Evolutionary conservation across 2,329 filamentous ascomycete genomes (phyloP).

Genomic region (Xylaria sp.): DNA sequence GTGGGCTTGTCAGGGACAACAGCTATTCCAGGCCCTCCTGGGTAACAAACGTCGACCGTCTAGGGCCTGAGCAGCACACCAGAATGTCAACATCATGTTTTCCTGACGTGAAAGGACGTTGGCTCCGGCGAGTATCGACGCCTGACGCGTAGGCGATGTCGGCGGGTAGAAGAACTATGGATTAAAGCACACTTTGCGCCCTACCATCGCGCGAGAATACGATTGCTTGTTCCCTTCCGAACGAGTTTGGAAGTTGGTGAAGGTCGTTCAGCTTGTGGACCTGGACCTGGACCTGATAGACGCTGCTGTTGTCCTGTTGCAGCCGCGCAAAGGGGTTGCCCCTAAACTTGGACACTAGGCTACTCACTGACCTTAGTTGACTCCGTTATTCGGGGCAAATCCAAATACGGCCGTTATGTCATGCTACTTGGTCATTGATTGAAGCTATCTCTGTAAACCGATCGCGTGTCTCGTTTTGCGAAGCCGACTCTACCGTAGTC

Average conservation of each 20-base stretch:
- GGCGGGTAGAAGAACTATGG: slow-evolving; percentile 12
- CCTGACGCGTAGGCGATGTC: slow-evolving; percentile 16
- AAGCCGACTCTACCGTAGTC: too few relatives aligned
- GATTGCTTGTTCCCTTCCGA: slow-evolving; percentile 19
- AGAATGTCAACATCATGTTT: slow-evolving; percentile 19
- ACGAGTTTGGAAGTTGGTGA: slow-evolving; percentile 19
- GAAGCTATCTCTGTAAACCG: slow-evolving; percentile 2
- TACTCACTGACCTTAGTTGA: neutral
- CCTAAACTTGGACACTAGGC: neutral
- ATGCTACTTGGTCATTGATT: neutral
- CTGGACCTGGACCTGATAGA: slow-evolving; percentile 7
- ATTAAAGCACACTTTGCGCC: slow-evolving; percentile 9
- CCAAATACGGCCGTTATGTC: neutral
- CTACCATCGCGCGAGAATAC: slow-evolving; percentile 16
- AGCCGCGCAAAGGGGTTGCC: slow-evolving; percentile 2
- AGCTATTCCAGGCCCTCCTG: slow-evolving; percentile 8
- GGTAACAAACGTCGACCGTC: slow-evolving; percentile 9
- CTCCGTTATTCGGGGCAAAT: neutral
- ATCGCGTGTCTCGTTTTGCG: neutral
- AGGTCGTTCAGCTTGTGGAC: slow-evolving; percentile 13
- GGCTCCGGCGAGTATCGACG: slow-evolving; percentile 16
- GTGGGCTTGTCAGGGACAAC: slow-evolving; percentile 12
- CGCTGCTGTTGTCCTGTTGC: slow-evolving; percentile 9
- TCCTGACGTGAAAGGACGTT: slow-evolving; percentile 19
- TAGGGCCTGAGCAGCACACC: slow-evolving; percentile 14